Evolutionary conservation across 495 filamentous ascomycete species (phyloP), one percentile per base, ranked within the genome.

Genomic region (Pyronema domesticum): DNA sequence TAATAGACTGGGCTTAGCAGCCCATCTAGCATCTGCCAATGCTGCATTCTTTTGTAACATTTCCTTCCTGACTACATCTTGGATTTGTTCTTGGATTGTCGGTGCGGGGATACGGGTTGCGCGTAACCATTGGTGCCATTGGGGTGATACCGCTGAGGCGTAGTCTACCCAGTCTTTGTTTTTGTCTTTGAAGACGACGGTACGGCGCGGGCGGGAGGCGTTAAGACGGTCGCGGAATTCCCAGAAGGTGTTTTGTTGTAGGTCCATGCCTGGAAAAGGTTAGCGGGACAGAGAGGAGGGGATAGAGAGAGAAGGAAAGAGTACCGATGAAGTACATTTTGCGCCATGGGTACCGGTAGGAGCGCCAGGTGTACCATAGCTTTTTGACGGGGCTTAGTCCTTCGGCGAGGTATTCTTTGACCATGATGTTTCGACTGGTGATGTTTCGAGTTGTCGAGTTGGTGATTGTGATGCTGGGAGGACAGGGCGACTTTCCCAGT

Each of bases 81-180:
- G 66, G 39, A 71, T 69, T 60, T 93, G 89, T 67, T 98, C 91
- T 14, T 72, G 59, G 14, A 95, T 69, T 0, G 77, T 78, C 0
- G 91, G 91, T 0, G 93, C 73, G 6, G 76, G 65, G 6, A 62
- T 14, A 4, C 91, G 83, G 7, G 85, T 83, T 59, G 93, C 76
- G 37, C 93, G 86, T 10, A 98, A 80, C 91, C 91, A 98, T 67
- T 95, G 89, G 67, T 89, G 85, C 91, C 91, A 98, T 71, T 83
- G 80, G 1, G 89, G 57, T 54, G 14, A 71, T 68, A 65, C 61
- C 52, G 0, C 58, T 49, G 0, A 62, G 37, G 14, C 58, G 34
- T 65, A 65, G 39, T 62, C 63, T 2, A 62, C 59, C 13, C 49
- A 43, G 39, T 65, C 62, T 0, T 34, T 35, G 11, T 53, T 18